Evolutionary conservation across 306 rosid species (phyloP).

Genomic region (Myrica gale): DNA sequence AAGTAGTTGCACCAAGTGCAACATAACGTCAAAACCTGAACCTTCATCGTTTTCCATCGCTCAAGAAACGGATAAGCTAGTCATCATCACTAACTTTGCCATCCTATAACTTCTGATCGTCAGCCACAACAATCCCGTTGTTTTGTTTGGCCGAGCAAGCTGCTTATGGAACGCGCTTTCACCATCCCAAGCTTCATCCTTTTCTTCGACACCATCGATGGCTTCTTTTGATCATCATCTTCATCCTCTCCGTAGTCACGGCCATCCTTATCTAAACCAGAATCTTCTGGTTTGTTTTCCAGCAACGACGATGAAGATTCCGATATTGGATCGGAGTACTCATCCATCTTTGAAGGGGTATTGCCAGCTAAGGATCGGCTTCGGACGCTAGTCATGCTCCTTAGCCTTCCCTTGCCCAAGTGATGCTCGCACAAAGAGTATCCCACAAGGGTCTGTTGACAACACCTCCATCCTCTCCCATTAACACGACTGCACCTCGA

Average conservation of each 20-base stretch:
- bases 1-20: conserved; percentile 31
- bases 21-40: conserved; percentile 16
- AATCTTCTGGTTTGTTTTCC: conserved; percentile 13
- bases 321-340: background rate
- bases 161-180: conserved; percentile 60
- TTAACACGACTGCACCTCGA: conserved; percentile 98
- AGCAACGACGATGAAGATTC: conserved; percentile 20
- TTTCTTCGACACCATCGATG: conserved; percentile 25
- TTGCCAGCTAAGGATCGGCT: conserved; percentile 38
- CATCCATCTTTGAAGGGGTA: conserved; percentile 4
- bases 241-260: background rate
- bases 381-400: conserved; percentile 82
- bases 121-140: conserved; percentile 10
- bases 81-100: background rate
- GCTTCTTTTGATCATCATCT: conserved; percentile 25
- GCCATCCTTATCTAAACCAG: background rate
- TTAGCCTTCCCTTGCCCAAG: conserved; percentile 82
- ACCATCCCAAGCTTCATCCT: conserved; percentile 49
- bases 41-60: background rate
- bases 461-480: conserved; percentile 98
- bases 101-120: background rate
- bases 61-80: background rate
- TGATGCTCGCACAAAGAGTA: conserved; percentile 98
- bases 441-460: conserved; percentile 91
- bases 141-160: conserved; percentile 57